Evolutionary conservation across 768 basidiomycete species (phyloP), one percentile per base, ranked within the genome.

Genomic region (Ramaria sp.): DNA sequence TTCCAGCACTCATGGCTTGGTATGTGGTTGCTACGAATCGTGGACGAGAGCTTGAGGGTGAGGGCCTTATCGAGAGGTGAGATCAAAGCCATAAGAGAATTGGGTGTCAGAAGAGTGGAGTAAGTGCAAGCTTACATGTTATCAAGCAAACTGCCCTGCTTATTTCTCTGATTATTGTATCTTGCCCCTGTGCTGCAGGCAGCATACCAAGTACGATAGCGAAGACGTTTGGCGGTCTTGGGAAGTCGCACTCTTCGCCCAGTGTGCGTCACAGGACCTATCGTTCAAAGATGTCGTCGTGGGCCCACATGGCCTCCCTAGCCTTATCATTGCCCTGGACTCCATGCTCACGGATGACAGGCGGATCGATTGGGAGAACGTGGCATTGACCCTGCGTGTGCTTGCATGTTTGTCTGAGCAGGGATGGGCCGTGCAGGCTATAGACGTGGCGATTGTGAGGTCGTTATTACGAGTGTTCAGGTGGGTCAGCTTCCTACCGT

Each of bases 171-270:
- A 22, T n/a, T n/a, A n/a, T n/a, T n/a, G n/a, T n/a, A n/a, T n/a
- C n/a, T n/a, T n/a, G n/a, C 41, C 15, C 4, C 6, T 7, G 15
- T 15, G 7, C n/a, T n/a, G n/a, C 27, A 43, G 42, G 17, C 4
- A 43, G 24, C 1, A 49, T 9, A 49, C n/a, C 22, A 4, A 9
- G 7, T 20, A 24, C 24, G 22, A 27, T 17, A 20, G 7, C 9
- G 9, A 7, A 17, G 48, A 49, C 27, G 2, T 34, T 20, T 43
- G 30, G 24, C 53, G 53, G n/a, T 27, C 53, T 2, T 54, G 53
- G 53, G 53, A 54, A 33, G 53, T 54, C 1, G 53, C 53, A 13
- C 39, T 54, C n/a, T 54, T 54, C 42, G 53, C 53, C 22, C 53
- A 43, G 15, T 54, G 53, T 41, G 39, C 41, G 4, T 2, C 48